phyloP scores from a whole-genome alignment of 176 grass and related monocot species.

The Rhynchospora tenuis region DNA sequence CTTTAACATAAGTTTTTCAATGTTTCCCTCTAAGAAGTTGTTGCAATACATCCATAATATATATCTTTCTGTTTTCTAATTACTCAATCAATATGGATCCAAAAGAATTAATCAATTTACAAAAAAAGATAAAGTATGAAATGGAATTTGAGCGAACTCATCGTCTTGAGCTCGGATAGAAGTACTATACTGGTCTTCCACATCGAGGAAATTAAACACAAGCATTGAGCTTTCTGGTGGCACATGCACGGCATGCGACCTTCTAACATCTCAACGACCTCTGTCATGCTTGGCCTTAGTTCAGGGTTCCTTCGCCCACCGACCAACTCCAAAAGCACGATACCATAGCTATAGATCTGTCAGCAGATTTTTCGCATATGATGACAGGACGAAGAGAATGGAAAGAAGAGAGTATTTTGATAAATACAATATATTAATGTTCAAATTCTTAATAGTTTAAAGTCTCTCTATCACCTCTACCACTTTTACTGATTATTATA shows the following conservation, averaged over 20 bases:
- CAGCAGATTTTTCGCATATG: no score
- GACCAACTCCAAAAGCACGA: slow-evolving; percentile 53
- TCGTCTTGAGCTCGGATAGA: not conserved
- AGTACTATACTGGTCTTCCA: not conserved
- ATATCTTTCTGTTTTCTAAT: not conserved
- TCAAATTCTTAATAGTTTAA: no score
- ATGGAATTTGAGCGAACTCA: not conserved
- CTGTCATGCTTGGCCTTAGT: slow-evolving; percentile 31
- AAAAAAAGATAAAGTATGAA: not conserved
- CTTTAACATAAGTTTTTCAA: not conserved
- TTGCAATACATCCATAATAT: not conserved
- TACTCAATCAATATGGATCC: no score
- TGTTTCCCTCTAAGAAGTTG: not conserved
- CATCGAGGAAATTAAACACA: slow-evolving; percentile 14
- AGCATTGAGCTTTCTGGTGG: slow-evolving; percentile 37
- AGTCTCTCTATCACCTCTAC: no score
- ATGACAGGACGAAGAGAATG: no score
- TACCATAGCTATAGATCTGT: slow-evolving; percentile 70
- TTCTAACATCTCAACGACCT: slow-evolving; percentile 39
- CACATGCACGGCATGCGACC: slow-evolving; percentile 24
- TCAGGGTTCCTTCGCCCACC: slow-evolving; percentile 33
- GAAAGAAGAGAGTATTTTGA: no score
- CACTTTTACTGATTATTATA: no score
- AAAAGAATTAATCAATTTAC: no score
- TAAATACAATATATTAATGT: no score